phyloP scores from a whole-genome alignment of 495 filamentous ascomycete genomes.

The Rhizodiscina lignyota region DNA sequence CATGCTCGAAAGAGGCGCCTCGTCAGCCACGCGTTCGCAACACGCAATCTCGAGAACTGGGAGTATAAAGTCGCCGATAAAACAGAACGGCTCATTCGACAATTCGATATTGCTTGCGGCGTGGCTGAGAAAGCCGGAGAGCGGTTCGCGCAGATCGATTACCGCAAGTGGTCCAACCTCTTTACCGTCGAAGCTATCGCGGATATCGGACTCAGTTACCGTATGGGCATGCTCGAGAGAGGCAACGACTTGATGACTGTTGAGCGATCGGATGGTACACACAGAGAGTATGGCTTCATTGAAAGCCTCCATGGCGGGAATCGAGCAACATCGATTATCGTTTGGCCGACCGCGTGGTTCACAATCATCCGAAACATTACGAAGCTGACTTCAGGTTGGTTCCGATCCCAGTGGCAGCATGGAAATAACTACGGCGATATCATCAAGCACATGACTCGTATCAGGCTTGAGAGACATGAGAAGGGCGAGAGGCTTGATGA shows the following conservation, averaged over 20 bases:
- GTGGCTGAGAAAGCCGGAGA: background rate
- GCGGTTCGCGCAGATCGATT: constrained; percentile 1
- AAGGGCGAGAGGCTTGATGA: constrained; percentile 37
- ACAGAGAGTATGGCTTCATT: constrained; percentile 24
- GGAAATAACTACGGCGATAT: no score
- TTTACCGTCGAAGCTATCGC: constrained; percentile 24
- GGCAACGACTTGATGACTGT: constrained; percentile 27
- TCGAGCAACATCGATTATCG: constrained; percentile 22
- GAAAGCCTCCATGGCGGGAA: constrained; percentile 30
- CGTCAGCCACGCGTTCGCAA: constrained; percentile 4
- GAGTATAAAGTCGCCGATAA: constrained; percentile 8
- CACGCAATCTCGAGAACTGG: constrained; percentile 6
- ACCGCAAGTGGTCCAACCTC: constrained; percentile 9
- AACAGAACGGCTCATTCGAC: constrained; percentile 7
- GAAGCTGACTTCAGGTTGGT: background rate
- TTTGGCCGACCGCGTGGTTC: constrained; percentile 35
- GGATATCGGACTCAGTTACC: constrained; percentile 33
- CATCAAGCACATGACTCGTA: background rate
- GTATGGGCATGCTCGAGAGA: constrained; percentile 32
- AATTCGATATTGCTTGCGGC: constrained; percentile 12
- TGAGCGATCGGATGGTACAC: constrained; percentile 25
- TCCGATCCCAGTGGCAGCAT: no score
- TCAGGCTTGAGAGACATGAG: constrained; percentile 17
- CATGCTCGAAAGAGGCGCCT: constrained; percentile 17
- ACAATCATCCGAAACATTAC: constrained; percentile 4